Conservation (phyloP, 345 rosid genomes). For the Rhizophora apiculata region DNA sequence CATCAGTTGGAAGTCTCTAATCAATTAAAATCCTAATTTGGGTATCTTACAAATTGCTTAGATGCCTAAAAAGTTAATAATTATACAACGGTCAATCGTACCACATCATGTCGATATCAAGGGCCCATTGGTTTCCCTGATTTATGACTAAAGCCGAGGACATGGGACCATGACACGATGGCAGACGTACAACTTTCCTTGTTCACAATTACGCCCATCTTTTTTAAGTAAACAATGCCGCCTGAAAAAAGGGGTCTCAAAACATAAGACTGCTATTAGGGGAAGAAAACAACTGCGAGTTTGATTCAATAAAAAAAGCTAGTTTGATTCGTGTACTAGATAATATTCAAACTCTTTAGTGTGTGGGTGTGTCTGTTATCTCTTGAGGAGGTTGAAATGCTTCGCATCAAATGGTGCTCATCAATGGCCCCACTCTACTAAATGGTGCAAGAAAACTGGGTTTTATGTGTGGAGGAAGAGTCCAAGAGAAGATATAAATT, state of each 20-base stretch:
- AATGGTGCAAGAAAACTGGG: constrained; percentile 3
- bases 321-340: background rate
- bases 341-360: background rate
- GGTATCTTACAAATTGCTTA: constrained; percentile 17
- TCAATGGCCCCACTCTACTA: constrained; percentile 20
- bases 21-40: constrained; percentile 22
- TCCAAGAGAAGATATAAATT: constrained; percentile 21
- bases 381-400: constrained; percentile 13
- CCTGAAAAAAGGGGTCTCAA: constrained; percentile 1
- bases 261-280: constrained; percentile 5
- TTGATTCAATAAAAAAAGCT: background rate
- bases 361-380: background rate
- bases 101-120: constrained; percentile 18
- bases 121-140: constrained; percentile 12
- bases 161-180: constrained; percentile 5
- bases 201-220: background rate
- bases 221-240: constrained; percentile 6
- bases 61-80: constrained; percentile 2
- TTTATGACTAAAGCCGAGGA: background rate
- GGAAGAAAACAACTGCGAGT: background rate
- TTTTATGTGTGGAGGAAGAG: constrained; percentile 21
- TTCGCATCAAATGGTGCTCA: constrained; percentile 5
- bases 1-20: constrained; percentile 20
- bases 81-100: constrained; percentile 16
- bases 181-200: constrained; percentile 6